Conservation (phyloP, 2,329 filamentous ascomycete genomes). For the Gyromitra esculenta region DNA sequence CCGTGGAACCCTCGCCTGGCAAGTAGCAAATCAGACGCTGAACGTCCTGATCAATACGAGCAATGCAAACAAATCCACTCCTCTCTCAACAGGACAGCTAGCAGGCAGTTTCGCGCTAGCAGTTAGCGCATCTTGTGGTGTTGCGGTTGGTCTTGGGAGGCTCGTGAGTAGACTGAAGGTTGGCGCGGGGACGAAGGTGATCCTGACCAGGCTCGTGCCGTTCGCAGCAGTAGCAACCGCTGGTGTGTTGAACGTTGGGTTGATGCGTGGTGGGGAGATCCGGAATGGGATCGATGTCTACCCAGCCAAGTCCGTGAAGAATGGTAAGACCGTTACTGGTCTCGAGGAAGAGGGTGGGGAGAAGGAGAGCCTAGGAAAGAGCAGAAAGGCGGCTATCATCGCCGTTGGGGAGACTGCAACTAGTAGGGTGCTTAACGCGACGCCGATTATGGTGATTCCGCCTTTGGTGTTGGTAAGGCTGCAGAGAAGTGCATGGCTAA, state of each 20-base stretch:
- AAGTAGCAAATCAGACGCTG: slow-evolving; percentile 94
- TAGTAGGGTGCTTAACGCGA: slow-evolving; percentile 90
- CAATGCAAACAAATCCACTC: slow-evolving; percentile 97
- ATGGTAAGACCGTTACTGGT: slow-evolving; percentile 84
- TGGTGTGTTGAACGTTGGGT: slow-evolving; percentile 91
- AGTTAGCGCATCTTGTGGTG: slow-evolving; percentile 90
- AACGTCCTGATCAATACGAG: slow-evolving; percentile 98
- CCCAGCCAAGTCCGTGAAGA: slow-evolving; percentile 85
- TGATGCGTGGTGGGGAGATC: slow-evolving; percentile 98
- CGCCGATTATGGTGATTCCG: slow-evolving; percentile 96
- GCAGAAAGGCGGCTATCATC: slow-evolving; percentile 83
- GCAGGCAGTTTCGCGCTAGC: slow-evolving; percentile 90
- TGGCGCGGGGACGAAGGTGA: slow-evolving; percentile 70
- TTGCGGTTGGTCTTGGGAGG: slow-evolving; percentile 90
- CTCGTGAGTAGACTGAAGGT: slow-evolving; percentile 82
- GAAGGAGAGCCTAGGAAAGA: slow-evolving; percentile 78
- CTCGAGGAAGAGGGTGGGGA: slow-evolving; percentile 5
- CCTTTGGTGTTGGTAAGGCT: slow-evolving; percentile 84
- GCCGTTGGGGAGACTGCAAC: slow-evolving; percentile 94
- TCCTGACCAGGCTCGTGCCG: slow-evolving; percentile 87
- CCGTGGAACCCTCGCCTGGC: slow-evolving; percentile 88
- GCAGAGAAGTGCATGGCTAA: slow-evolving; percentile 84
- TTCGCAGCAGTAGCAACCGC: slow-evolving; percentile 95
- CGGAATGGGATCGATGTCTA: slow-evolving; percentile 91
- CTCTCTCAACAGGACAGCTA: slow-evolving; percentile 81